Conservation (phyloP, 2,329 filamentous ascomycete species). For the Magnaporthiopsis incrustans region DNA sequence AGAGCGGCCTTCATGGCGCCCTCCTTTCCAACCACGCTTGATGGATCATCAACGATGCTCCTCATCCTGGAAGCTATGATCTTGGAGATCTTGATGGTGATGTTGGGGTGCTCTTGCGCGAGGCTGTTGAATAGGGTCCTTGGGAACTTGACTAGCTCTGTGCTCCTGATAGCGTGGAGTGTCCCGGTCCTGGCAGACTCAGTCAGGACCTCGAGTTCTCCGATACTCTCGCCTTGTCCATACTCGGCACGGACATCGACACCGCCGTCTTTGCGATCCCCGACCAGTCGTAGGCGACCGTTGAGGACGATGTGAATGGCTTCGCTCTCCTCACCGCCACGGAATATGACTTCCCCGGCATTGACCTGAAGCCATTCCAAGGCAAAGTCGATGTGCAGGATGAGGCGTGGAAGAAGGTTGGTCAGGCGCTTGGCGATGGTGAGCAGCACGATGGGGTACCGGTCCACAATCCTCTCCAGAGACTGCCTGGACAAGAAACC, state of each 20-base stretch:
- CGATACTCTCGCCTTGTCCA: constrained; percentile 95
- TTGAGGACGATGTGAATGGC: constrained; percentile 98
- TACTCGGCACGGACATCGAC: constrained; percentile 86
- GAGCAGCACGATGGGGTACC: constrained; percentile 82
- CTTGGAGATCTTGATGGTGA: constrained; percentile 98
- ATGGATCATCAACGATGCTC: constrained; percentile 73
- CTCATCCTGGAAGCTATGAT: constrained; percentile 96
- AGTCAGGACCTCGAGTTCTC: constrained; percentile 93
- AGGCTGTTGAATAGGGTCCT: constrained; percentile 96
- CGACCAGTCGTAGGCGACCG: constrained; percentile 75
- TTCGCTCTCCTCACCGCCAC: constrained; percentile 90
- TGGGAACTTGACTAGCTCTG: constrained; percentile 91
- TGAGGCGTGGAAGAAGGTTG: constrained; percentile 76
- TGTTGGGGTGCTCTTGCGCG: constrained; percentile 92
- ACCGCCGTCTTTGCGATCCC: constrained; percentile 72
- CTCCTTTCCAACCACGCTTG: constrained; percentile 59
- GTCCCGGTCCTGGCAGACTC: constrained; percentile 87
- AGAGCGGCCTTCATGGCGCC: constrained; percentile 38
- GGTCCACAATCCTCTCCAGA: constrained; percentile 85
- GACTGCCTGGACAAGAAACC: constrained; percentile 83
- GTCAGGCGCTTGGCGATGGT: constrained; percentile 96
- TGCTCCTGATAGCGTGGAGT: constrained; percentile 91
- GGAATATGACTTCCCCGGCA: constrained; percentile 89
- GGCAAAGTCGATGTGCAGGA: constrained; percentile 95
- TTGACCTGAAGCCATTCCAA: constrained; percentile 97